A percentile compares a stretch with the other conserved stretches of the same genome.
These are phyloP conservation scores for Vanrija humicola DNA, from an alignment of 1,284 basidiomycete genomes.

Conservation along the genomic window DNA sequence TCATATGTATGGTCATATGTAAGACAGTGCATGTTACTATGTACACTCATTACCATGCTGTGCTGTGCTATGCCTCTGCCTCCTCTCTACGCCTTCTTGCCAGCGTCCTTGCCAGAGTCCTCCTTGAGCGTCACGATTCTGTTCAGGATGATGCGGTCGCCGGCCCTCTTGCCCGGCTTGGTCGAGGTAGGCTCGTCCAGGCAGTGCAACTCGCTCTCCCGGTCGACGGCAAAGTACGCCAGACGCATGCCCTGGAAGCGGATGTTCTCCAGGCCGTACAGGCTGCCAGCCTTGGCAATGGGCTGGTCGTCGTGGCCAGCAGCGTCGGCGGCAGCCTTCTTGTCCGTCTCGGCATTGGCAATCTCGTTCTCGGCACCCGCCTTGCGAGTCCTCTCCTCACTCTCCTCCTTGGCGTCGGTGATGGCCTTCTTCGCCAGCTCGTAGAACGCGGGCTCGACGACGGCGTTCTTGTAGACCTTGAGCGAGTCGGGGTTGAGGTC, in stretches of 20 bases:
- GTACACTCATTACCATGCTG: neutral
- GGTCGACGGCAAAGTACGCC: constrained; percentile 92
- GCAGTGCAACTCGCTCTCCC: constrained; percentile 66
- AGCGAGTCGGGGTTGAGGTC: constrained; percentile 82
- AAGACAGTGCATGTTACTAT: constrained; percentile 8
- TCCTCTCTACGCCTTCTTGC: constrained; percentile 56
- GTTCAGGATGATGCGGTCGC: constrained; percentile 82
- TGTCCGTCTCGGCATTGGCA: constrained; percentile 49
- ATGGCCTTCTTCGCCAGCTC: constrained; percentile 68
- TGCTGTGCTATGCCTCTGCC: neutral
- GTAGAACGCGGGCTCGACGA: constrained; percentile 90
- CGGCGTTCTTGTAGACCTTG: constrained; percentile 70
- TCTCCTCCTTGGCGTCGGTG: constrained; percentile 63
- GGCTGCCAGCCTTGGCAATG: constrained; percentile 67
- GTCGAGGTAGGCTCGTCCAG: constrained; percentile 57
- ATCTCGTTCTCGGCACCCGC: constrained; percentile 50
- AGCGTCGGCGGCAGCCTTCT: constrained; percentile 41
- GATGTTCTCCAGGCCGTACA: constrained; percentile 87
- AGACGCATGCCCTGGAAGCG: constrained; percentile 96
- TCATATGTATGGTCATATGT: constrained; percentile 2
- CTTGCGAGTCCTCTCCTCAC: constrained; percentile 58
- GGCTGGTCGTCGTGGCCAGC: constrained; percentile 43
- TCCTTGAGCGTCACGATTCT: constrained; percentile 94
- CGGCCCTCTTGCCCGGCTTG: constrained; percentile 55
- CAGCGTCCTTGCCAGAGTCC: constrained; percentile 57